Evolutionary conservation across 2,329 filamentous ascomycete species (phyloP).

Genomic region (Periconia sp.): DNA sequence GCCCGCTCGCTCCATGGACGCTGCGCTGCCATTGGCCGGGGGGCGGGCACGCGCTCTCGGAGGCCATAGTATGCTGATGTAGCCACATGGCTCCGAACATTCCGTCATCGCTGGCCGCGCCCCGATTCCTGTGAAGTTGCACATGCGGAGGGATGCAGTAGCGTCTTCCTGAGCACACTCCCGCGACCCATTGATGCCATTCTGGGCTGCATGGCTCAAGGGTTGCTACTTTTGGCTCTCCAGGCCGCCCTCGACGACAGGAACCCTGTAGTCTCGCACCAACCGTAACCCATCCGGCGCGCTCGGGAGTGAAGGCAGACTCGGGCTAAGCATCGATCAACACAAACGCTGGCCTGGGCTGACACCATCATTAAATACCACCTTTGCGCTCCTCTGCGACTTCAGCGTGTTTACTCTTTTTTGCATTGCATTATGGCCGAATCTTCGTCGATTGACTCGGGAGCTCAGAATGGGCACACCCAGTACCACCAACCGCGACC

Average conservation of each 20-base stretch:
- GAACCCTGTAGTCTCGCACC: slow-evolving; percentile 2
- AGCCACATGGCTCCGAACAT: slow-evolving; percentile 3
- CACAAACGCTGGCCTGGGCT: slow-evolving; percentile 28
- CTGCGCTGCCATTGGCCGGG: no score
- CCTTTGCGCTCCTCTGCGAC: slow-evolving; percentile 13
- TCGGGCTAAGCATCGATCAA: slow-evolving; percentile 19
- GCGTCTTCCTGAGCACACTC: not conserved
- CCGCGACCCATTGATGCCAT: not conserved
- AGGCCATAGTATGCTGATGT: slow-evolving; percentile 1
- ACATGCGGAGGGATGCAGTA: no score
- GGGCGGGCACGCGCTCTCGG: not conserved
- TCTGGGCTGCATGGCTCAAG: not conserved
- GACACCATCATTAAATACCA: slow-evolving; percentile 26
- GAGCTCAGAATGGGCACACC: slow-evolving; percentile 27
- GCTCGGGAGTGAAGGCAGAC: slow-evolving; percentile 2
- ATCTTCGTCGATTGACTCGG: slow-evolving; percentile 36
- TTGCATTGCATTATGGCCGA: slow-evolving; percentile 35
- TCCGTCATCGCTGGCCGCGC: slow-evolving; percentile 10
- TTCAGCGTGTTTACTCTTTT: slow-evolving; percentile 26
- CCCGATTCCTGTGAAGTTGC: no score
- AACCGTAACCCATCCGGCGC: slow-evolving; percentile 7
- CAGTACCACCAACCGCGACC: slow-evolving; percentile 41
- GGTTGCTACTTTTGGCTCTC: slow-evolving; percentile 2
- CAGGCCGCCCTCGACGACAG: slow-evolving; percentile 1
- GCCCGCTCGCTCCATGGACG: slow-evolving; percentile 2